A percentile compares a stretch with the other conserved stretches of the same genome.
Evolutionary conservation across 208 protist species (phyloP).

Genomic region (Leishmania tropica): DNA sequence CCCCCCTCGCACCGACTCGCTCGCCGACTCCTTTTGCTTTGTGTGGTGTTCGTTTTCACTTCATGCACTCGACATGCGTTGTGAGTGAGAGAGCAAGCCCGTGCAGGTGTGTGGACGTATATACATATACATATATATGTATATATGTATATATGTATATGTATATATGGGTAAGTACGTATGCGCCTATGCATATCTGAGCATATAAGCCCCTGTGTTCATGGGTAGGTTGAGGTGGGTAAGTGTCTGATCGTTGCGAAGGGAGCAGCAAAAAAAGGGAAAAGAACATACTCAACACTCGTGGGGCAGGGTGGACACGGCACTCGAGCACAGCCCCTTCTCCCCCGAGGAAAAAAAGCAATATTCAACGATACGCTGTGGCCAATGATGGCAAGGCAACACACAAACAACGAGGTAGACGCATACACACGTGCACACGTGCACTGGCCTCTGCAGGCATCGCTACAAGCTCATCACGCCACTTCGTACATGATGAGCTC

Average conservation of each 20-base stretch:
- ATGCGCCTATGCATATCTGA: not conserved
- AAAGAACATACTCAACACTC: not conserved
- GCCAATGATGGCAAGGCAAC: not conserved
- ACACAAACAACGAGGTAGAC: not conserved
- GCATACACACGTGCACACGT: not conserved
- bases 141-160: not conserved
- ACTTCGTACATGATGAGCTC: constrained; percentile 87
- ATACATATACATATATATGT: not conserved
- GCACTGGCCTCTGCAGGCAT: not conserved
- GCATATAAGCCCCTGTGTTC: not conserved
- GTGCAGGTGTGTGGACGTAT: not conserved
- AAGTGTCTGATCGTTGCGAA: not conserved
- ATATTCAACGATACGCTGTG: not conserved
- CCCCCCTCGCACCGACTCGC: not conserved
- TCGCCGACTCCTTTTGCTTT: not conserved
- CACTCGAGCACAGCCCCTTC: not conserved
- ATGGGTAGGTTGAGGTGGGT: not conserved
- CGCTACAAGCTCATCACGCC: constrained; percentile 20
- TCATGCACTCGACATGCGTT: not conserved
- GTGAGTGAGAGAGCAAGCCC: too few species aligned
- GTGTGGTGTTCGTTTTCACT: not conserved
- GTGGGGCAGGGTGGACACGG: not conserved
- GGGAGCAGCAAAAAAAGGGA: not conserved
- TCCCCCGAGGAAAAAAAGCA: not conserved
- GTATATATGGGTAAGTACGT: not conserved